phyloP scores from a whole-genome alignment of 2,329 filamentous ascomycete species.

The Cercospora sp. region DNA sequence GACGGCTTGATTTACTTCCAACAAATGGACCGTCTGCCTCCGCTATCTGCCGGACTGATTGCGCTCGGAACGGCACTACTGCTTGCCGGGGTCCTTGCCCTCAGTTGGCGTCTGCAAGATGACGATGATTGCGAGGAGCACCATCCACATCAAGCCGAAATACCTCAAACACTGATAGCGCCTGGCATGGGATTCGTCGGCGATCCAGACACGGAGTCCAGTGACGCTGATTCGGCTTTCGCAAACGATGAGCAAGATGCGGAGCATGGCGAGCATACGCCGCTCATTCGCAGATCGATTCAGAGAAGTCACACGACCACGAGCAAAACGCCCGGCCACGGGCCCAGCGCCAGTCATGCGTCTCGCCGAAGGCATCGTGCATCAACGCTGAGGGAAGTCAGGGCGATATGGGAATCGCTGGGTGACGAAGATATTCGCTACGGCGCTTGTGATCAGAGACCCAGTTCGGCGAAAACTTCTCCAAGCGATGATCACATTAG shows the following conservation, averaged over 20 bases:
- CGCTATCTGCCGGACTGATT: slow-evolving; percentile 76
- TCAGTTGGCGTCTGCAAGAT: slow-evolving; percentile 91
- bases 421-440: slow-evolving; percentile 32
- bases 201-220: slow-evolving; percentile 34
- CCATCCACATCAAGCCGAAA: slow-evolving; percentile 39
- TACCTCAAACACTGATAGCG: slow-evolving; percentile 67
- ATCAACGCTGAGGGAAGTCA: slow-evolving; percentile 37
- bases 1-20: slow-evolving; percentile 97
- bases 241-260: slow-evolving; percentile 25
- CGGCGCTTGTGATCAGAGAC: slow-evolving; percentile 28
- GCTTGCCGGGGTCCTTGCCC: slow-evolving; percentile 80
- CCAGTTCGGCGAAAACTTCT: slow-evolving; percentile 15
- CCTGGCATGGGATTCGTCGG: slow-evolving; percentile 69
- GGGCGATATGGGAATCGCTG: slow-evolving; percentile 37
- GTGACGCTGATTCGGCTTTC: slow-evolving; percentile 29
- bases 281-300: slow-evolving; percentile 25
- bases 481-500: slow-evolving; percentile 18
- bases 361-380: slow-evolving; percentile 34
- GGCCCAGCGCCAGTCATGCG: slow-evolving; percentile 19
- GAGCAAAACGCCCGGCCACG: slow-evolving; percentile 16
- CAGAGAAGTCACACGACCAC: slow-evolving; percentile 20
- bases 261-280: slow-evolving; percentile 28
- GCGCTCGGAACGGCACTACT: slow-evolving; percentile 83
- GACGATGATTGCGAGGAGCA: slow-evolving; percentile 59
- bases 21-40: slow-evolving; percentile 76